phyloP scores from a whole-genome alignment of 2,329 filamentous ascomycete species.

The Xylariaceae sp. region DNA sequence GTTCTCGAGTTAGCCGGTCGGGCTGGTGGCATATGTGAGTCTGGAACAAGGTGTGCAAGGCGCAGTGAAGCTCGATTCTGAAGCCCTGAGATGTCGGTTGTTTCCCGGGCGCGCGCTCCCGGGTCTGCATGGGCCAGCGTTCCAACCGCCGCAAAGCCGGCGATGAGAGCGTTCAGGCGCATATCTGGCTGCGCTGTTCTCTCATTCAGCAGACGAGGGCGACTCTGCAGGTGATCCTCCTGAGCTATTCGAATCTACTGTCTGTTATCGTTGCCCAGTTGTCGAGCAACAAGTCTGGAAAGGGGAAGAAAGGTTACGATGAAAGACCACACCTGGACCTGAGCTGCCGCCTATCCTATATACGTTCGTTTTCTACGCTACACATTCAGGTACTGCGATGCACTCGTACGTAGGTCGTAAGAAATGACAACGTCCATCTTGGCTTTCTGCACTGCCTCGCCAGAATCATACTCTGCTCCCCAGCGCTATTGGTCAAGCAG shows the following conservation, averaged over 20 bases:
- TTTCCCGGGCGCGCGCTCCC: not conserved
- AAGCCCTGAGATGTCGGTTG: not conserved
- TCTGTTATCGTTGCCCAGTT: not conserved
- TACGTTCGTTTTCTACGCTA: not conserved
- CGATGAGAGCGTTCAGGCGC: constrained; percentile 5
- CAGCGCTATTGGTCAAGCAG: constrained; percentile 15
- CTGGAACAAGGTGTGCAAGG: not conserved
- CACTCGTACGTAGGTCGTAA: not conserved
- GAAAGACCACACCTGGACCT: not conserved
- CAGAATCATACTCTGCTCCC: constrained; percentile 6
- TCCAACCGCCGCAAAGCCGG: constrained; percentile 1
- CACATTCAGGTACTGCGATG: not conserved
- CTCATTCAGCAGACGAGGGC: not conserved
- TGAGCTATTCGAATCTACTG: not conserved
- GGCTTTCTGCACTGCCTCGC: not conserved
- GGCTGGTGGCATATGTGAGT: not conserved
- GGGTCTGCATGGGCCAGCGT: constrained; percentile 1
- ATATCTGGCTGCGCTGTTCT: not conserved
- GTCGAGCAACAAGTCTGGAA: not conserved
- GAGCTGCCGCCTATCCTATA: not conserved
- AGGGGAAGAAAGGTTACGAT: not conserved
- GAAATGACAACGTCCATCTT: not conserved
- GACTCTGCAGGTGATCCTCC: not conserved
- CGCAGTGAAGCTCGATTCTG: not conserved
- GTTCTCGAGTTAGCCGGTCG: not conserved